Evolutionary conservation across 495 filamentous ascomycete genomes (phyloP), one percentile per base, ranked within the genome.

Genomic region (Trichoderma orchidacearum): DNA sequence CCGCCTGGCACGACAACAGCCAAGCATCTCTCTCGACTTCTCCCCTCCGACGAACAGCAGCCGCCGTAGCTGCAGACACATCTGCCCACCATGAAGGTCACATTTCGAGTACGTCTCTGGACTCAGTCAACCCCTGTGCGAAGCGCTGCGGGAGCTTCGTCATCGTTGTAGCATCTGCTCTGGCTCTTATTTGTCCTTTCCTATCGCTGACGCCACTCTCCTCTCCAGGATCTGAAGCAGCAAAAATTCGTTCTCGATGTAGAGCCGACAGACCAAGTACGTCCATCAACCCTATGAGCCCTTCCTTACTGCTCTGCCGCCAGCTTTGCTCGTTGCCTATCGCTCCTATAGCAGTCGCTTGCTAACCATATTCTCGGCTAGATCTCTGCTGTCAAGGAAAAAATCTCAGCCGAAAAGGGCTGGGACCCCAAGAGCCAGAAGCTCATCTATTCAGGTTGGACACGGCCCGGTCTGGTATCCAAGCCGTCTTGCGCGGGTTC

Each of bases 221-320:
- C 13, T 45, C 30, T 62, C 30, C 60, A 94, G 90, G 93, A 98
- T 73, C 78, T 98, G 64, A 96, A 96, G 77, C 92, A 97, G 68
- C 88, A 96, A 66, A 96, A 96, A 79, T 98, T 98, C 70, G 79
- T 82, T 58, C 84, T 98, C 73, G 92, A 97, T 62, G 88, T 85
- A 58, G 93, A 97, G 69, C 89, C 91, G 55, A 85, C 86, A 57
- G 90, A 95, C 67, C 88, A 87, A 64, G 91, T 96, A 86, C 62
- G 86, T 71, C 62, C n/a, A n/a, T n/a, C n/a, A n/a, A n/a, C n/a
- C n/a, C n/a, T n/a, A n/a, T n/a, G n/a, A n/a, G n/a, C n/a, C n/a
- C n/a, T n/a, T n/a, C n/a, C n/a, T n/a, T 61, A 3, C 11, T 6
- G 28, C 5, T n/a, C 11, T 28, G 13, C 56, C 36, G 52, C 35